A percentile compares a stretch with the other conserved stretches of the same genome.
Conservation (phyloP, 306 rosid genomes). For the Vigna mungo region DNA sequence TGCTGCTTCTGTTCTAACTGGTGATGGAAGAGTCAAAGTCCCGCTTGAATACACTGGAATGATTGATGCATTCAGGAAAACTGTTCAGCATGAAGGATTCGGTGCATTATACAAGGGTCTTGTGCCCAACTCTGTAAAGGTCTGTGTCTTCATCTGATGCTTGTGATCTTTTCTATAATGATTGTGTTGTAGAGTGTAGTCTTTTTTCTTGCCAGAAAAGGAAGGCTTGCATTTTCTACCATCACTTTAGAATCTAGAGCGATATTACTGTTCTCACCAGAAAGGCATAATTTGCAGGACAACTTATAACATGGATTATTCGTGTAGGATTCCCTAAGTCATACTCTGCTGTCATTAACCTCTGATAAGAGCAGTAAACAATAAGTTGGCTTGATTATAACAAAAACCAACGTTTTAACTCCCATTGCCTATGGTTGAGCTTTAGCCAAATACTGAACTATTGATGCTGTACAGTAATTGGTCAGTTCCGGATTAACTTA, state of each 20-base stretch:
- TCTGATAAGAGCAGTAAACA: not conserved
- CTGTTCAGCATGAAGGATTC: constrained; percentile 91
- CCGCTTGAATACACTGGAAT: constrained; percentile 89
- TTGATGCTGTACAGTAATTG: constrained; percentile 2
- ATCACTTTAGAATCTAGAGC: not conserved
- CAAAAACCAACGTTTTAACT: not conserved
- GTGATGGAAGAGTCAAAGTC: constrained; percentile 81
- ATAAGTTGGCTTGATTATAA: constrained; percentile 8
- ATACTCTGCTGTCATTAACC: not conserved
- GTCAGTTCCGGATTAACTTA: constrained; percentile 19
- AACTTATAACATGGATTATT: constrained; percentile 28
- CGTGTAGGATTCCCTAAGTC: constrained; percentile 24
- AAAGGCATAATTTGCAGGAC: not conserved
- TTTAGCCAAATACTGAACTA: constrained; percentile 25
- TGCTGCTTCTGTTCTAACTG: constrained; percentile 87
- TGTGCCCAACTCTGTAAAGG: constrained; percentile 99
- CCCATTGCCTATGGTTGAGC: constrained; percentile 25
- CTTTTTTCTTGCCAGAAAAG: not conserved
- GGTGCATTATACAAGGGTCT: constrained; percentile 98
- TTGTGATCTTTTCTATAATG: constrained; percentile 19
- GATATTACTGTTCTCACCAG: constrained; percentile 6
- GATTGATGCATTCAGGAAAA: constrained; percentile 96
- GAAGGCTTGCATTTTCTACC: constrained; percentile 10
- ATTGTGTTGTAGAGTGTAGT: not conserved
- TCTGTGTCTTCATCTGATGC: constrained; percentile 44